phyloP scores from a whole-genome alignment of 306 rosid genomes.

The Rosa multiflora region DNA sequence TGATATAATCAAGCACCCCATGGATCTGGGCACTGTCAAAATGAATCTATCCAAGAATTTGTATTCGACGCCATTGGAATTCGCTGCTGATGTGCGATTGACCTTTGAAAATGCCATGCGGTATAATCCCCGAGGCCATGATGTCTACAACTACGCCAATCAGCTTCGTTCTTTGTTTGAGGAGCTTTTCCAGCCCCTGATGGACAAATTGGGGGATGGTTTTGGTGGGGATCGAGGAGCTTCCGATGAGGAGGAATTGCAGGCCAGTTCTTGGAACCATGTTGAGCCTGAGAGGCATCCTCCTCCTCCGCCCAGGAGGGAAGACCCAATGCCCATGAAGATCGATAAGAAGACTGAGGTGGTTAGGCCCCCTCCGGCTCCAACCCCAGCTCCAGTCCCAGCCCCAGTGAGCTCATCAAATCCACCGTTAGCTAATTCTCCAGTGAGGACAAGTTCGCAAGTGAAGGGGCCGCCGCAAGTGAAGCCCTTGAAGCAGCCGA shows the following conservation, averaged over 20 bases:
- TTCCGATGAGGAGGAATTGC: constrained; percentile 79
- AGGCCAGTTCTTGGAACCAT: constrained; percentile 77
- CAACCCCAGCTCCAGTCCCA: constrained; percentile 19
- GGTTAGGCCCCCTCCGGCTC: constrained; percentile 6
- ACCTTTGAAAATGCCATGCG: constrained; percentile 79
- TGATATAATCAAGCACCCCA: constrained; percentile 75
- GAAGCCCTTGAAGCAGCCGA: constrained; percentile 85
- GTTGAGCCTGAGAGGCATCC: constrained; percentile 54
- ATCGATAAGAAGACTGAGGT: constrained; percentile 32
- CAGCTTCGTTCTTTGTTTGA: constrained; percentile 61
- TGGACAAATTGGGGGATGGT: constrained; percentile 40
- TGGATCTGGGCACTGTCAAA: constrained; percentile 94
- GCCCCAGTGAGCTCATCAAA: constrained; percentile 57
- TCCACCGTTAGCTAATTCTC: constrained; percentile 56
- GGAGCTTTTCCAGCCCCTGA: constrained; percentile 57
- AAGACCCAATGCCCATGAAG: constrained; percentile 16
- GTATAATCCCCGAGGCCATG: constrained; percentile 86
- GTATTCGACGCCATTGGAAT: constrained; percentile 56
- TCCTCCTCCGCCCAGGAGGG: constrained; percentile 30
- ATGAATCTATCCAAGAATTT: constrained; percentile 43
- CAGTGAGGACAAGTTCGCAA: constrained; percentile 41
- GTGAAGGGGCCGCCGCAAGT: constrained; percentile 26
- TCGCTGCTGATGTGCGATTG: constrained; percentile 69
- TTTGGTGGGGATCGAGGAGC: constrained; percentile 29
- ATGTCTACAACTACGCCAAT: constrained; percentile 58